phyloP scores from a whole-genome alignment of 2,329 filamentous ascomycete species.

The Neophaeococcomyces mojaviensis region DNA sequence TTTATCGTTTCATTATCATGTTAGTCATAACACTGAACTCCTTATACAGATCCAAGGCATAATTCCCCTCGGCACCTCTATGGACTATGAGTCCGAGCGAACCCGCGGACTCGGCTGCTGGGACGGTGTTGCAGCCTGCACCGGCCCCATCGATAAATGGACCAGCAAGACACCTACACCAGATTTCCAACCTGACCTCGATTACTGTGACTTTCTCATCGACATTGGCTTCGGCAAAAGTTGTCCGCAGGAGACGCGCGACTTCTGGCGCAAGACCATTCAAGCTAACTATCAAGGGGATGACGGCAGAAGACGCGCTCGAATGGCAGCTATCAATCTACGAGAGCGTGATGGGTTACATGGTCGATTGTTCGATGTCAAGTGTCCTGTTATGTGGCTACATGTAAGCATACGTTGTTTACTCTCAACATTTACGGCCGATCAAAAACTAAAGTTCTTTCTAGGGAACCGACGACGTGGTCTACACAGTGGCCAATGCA shows the following conservation, averaged over 20 bases:
- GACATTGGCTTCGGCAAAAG: slow-evolving; percentile 41
- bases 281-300: slow-evolving; percentile 43
- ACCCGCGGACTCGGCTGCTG: slow-evolving; percentile 42
- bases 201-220: slow-evolving; percentile 40
- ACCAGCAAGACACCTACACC: slow-evolving; percentile 32
- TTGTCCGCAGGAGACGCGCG: slow-evolving; percentile 29
- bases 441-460: not conserved
- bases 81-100: slow-evolving; percentile 43
- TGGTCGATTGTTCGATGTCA: slow-evolving; percentile 38
- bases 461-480: slow-evolving; percentile 36
- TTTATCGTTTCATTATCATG: not conserved
- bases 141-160: slow-evolving; percentile 33
- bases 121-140: slow-evolving; percentile 33
- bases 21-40: not conserved
- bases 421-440: not conserved
- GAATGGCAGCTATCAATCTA: slow-evolving; percentile 46
- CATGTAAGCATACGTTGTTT: slow-evolving; percentile 28
- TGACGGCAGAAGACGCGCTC: slow-evolving; percentile 38
- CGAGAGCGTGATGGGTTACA: slow-evolving; percentile 43
- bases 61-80: slow-evolving; percentile 45
- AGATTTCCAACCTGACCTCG: slow-evolving; percentile 35
- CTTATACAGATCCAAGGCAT: slow-evolving; percentile 41
- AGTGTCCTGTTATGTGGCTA: slow-evolving; percentile 46
- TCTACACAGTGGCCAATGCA: slow-evolving; percentile 37
- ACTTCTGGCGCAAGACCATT: slow-evolving; percentile 40